phyloP scores from a whole-genome alignment of 768 basidiomycete species.

The Xerocomellus amylosporus region DNA sequence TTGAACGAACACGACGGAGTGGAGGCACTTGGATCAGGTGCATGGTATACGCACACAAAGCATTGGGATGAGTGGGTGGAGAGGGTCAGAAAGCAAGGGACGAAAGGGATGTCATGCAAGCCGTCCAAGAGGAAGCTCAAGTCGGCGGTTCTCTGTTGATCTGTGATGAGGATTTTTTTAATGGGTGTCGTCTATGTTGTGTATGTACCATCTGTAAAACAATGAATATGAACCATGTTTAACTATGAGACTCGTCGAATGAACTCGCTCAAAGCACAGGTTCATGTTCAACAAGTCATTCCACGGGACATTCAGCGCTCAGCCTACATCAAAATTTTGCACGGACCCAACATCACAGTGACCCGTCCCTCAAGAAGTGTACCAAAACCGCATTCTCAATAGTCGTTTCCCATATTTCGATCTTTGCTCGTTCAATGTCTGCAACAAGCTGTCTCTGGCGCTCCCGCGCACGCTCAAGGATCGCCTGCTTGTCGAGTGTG shows the following conservation, averaged over 20 bases:
- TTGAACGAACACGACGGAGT: conserved; percentile 22
- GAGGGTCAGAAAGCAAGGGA: conserved; percentile 3
- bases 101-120: conserved; percentile 13
- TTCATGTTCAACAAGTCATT: neutral
- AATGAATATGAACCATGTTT: conserved; percentile 9
- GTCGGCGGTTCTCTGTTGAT: conserved; percentile 12
- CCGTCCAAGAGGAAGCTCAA: conserved; percentile 11
- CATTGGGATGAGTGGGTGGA: conserved; percentile 22
- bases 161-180: conserved; percentile 1
- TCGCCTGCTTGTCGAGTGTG: conserved; percentile 36
- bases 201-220: conserved; percentile 24
- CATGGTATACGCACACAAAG: conserved; percentile 19
- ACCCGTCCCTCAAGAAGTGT: conserved; percentile 40
- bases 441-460: conserved; percentile 48
- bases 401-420: conserved; percentile 71
- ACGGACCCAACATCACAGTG: neutral
- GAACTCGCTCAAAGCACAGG: neutral
- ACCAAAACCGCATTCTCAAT: conserved; percentile 65
- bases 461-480: conserved; percentile 53
- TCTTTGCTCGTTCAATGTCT: conserved; percentile 59
- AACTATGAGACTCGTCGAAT: neutral
- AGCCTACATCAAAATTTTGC: neutral
- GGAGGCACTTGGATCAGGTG: conserved; percentile 12
- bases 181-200: conserved; percentile 2
- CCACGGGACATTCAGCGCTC: neutral